A percentile compares a stretch with the other conserved stretches of the same genome.
Conservation (phyloP, 2,329 filamentous ascomycete genomes). For the Stenocarpella maydis region DNA sequence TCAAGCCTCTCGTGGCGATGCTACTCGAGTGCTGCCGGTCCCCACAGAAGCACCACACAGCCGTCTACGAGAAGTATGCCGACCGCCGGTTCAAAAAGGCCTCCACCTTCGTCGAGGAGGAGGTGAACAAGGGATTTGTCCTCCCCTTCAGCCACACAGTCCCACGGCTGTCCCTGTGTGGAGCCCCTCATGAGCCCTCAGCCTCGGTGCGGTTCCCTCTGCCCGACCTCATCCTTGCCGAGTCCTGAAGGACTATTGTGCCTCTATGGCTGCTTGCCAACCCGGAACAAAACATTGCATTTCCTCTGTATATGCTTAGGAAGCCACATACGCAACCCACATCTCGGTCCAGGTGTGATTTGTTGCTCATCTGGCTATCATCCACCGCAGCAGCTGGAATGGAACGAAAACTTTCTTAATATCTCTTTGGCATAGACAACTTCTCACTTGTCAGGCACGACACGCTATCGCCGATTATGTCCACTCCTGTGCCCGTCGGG, state of each 20-base stretch:
- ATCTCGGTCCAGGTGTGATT: slow-evolving; percentile 32
- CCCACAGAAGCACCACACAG: slow-evolving; percentile 81
- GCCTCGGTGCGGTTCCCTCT: slow-evolving; percentile 28
- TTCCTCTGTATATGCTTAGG: slow-evolving; percentile 36
- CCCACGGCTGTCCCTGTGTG: slow-evolving; percentile 37
- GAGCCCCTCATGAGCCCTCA: slow-evolving; percentile 33
- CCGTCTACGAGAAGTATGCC: slow-evolving; percentile 91
- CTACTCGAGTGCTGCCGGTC: slow-evolving; percentile 89
- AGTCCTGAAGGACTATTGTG: slow-evolving; percentile 30
- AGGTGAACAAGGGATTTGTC: slow-evolving; percentile 69
- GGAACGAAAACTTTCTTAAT: slow-evolving; percentile 32
- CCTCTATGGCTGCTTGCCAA: slow-evolving; percentile 19
- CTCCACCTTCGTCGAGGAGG: slow-evolving; percentile 79
- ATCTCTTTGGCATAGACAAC: slow-evolving; percentile 32
- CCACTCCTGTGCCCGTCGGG: neutral
- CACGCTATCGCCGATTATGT: slow-evolving; percentile 23
- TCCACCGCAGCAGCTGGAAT: slow-evolving; percentile 30
- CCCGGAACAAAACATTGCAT: slow-evolving; percentile 30
- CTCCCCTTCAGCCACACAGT: slow-evolving; percentile 57
- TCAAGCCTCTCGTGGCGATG: slow-evolving; percentile 78
- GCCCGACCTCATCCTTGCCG: slow-evolving; percentile 34
- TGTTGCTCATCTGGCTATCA: slow-evolving; percentile 35
- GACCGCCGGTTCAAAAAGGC: slow-evolving; percentile 88
- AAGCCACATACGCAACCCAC: slow-evolving; percentile 31
- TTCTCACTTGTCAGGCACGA: slow-evolving; percentile 7